Evolutionary conservation across 106 monocot genomes (phyloP).

Genomic region (Apostasia shenzhenica): DNA sequence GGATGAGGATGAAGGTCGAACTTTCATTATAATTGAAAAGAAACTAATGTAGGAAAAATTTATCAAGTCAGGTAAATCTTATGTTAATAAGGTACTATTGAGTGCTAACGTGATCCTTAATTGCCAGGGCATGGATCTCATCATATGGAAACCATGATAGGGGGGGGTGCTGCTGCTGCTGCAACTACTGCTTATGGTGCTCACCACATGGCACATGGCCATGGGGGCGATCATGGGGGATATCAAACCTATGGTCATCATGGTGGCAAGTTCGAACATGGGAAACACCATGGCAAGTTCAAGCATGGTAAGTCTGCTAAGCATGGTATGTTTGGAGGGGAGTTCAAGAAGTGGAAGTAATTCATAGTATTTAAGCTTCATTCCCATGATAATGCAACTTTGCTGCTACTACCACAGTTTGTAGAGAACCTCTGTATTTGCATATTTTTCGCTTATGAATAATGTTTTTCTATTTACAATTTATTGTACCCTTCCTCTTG

Average conservation of each 20-base stretch:
- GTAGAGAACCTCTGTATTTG: no score
- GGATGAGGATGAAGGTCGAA: no score
- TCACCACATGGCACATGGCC: constrained; percentile 48
- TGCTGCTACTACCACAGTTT: no score
- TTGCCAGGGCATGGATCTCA: constrained; percentile 44
- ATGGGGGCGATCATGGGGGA: constrained; percentile 8
- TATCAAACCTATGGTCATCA: constrained; percentile 20
- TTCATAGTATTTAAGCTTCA: not conserved
- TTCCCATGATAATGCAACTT: no score
- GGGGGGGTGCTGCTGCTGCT: constrained; percentile 61
- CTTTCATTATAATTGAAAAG: no score
- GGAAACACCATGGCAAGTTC: constrained; percentile 35
- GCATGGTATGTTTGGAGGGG: constrained; percentile 29
- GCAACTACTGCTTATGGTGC: constrained; percentile 67
- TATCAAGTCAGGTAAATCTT: no score
- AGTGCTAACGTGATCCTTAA: not conserved
- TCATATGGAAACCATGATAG: constrained; percentile 38
- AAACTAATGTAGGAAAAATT: no score
- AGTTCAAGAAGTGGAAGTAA: constrained; percentile 43
- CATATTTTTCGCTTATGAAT: no score
- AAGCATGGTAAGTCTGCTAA: constrained; percentile 50
- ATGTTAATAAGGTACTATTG: not conserved
- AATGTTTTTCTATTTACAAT: no score
- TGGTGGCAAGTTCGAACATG: constrained; percentile 19
- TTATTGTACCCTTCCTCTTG: no score